Percentiles rank a stretch among this genome's conserved stretches.
Conservation (phyloP, 352 stramenopile genomes). For the Phytophthora capsici region DNA sequence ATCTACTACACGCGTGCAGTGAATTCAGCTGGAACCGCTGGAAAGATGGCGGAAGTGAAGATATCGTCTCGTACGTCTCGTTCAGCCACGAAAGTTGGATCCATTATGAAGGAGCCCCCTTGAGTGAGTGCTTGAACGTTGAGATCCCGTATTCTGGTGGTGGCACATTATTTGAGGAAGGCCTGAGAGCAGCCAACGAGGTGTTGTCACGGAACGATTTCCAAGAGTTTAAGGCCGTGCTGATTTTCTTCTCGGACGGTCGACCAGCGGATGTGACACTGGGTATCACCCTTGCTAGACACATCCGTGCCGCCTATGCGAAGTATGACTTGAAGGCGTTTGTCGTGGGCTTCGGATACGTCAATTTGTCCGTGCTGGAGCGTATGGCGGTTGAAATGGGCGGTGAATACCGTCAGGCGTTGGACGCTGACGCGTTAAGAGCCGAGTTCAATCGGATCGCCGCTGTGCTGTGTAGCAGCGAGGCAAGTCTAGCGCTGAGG, state of each 20-base stretch:
- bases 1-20: slow-evolving; percentile 30
- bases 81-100: slow-evolving; percentile 32
- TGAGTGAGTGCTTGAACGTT: background rate
- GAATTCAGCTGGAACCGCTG: slow-evolving; percentile 35
- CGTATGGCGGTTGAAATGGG: slow-evolving; percentile 51
- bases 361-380: slow-evolving; percentile 60
- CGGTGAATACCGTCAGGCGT: slow-evolving; percentile 50
- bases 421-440: slow-evolving; percentile 32
- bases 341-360: slow-evolving; percentile 64
- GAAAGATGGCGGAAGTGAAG: slow-evolving; percentile 21
- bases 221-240: slow-evolving; percentile 47
- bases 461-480: slow-evolving; percentile 28
- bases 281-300: slow-evolving; percentile 45
- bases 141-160: slow-evolving; percentile 40
- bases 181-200: slow-evolving; percentile 52
- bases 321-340: slow-evolving; percentile 67
- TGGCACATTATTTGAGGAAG: slow-evolving; percentile 46
- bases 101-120: slow-evolving; percentile 21
- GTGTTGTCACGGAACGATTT: slow-evolving; percentile 67
- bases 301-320: slow-evolving; percentile 54
- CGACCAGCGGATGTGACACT: slow-evolving; percentile 37
- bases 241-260: slow-evolving; percentile 54
- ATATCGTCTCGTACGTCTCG: slow-evolving; percentile 47
- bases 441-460: slow-evolving; percentile 40
- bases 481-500: slow-evolving; percentile 39